phyloP scores from a whole-genome alignment of 495 filamentous ascomycete genomes.

The Alectoria sarmentosa region DNA sequence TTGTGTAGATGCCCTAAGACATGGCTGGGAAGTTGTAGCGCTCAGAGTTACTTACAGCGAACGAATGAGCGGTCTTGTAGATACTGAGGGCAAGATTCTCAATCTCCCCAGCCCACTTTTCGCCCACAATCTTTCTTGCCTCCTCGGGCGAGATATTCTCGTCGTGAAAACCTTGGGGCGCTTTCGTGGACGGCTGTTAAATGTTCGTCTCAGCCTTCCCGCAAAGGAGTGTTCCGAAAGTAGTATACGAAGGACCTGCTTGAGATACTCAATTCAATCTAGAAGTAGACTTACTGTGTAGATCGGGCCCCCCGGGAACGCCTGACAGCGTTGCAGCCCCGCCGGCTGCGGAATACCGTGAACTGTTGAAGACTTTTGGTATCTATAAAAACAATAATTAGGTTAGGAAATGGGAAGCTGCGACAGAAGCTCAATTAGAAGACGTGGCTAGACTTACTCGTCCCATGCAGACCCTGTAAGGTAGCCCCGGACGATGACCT shows the following conservation, averaged over 20 bases:
- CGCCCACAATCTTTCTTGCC: slow-evolving; percentile 1
- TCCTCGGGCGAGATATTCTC: neutral
- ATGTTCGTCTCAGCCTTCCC: neutral
- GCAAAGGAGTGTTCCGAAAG: neutral
- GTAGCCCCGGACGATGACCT: slow-evolving; percentile 85
- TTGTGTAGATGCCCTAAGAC: no score
- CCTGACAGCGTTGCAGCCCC: neutral
- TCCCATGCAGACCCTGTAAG: slow-evolving; percentile 87
- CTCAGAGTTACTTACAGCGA: neutral
- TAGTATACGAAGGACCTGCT: neutral
- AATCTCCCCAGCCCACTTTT: neutral
- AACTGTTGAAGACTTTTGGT: slow-evolving; percentile 63
- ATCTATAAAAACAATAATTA: slow-evolving; percentile 24
- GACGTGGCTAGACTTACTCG: slow-evolving; percentile 36
- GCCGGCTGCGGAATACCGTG: slow-evolving; percentile 54
- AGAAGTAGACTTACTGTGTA: no score
- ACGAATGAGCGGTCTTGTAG: neutral
- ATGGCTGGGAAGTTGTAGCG: neutral
- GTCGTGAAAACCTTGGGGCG: neutral
- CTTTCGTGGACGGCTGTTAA: slow-evolving; percentile 2
- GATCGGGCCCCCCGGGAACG: neutral
- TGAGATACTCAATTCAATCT: neutral
- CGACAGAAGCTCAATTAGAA: no score
- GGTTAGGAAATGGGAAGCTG: neutral
- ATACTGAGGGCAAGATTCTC: slow-evolving; percentile 1